Evolutionary conservation across 1,284 basidiomycete genomes (phyloP).

Genomic region (Somion occarium): DNA sequence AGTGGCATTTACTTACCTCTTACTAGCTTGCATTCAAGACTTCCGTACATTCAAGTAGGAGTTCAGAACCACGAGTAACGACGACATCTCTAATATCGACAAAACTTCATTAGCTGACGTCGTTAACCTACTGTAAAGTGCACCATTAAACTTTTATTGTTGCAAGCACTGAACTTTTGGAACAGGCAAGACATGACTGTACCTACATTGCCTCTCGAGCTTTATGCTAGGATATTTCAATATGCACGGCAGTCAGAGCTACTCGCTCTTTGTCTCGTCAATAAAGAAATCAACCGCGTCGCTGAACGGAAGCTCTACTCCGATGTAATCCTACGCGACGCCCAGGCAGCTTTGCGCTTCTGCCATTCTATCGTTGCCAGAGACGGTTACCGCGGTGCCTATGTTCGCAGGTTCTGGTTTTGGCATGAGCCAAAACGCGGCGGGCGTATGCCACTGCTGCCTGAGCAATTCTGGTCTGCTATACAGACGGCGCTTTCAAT

Average conservation of each 20-base stretch:
- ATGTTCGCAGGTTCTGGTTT: conserved; percentile 26
- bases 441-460: conserved; percentile 8
- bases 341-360: conserved; percentile 13
- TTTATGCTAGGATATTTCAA: conserved; percentile 20
- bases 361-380: conserved; percentile 18
- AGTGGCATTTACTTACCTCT: background rate
- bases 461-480: conserved; percentile 23
- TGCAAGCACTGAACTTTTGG: background rate
- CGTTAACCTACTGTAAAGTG: background rate
- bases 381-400: conserved; percentile 19
- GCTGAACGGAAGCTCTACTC: conserved; percentile 26
- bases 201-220: conserved; percentile 11
- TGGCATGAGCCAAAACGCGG: conserved; percentile 18
- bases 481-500: conserved; percentile 21
- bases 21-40: background rate
- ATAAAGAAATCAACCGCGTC: conserved; percentile 22
- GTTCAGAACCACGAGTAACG: background rate
- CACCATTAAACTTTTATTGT: background rate
- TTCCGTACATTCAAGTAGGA: no score
- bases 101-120: no score
- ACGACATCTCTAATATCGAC: no score
- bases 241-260: conserved; percentile 18
- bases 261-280: conserved; percentile 20
- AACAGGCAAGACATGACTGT: conserved; percentile 1
- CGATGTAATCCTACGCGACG: conserved; percentile 20